Evolutionary conservation across 805 yeast genomes (phyloP).

Genomic region (Tetrapisispora taiwanensis): DNA sequence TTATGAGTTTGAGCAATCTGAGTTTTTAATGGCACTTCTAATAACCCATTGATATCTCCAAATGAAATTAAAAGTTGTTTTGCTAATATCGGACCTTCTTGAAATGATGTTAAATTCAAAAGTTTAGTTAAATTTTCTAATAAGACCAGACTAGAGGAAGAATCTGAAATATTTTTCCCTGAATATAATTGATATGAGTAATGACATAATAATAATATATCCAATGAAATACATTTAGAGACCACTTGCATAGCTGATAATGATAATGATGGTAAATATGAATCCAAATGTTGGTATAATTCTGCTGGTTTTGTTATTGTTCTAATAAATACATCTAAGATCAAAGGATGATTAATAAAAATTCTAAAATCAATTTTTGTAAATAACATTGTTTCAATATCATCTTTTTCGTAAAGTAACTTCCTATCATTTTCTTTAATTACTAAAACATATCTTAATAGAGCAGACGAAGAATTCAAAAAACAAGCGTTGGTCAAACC

Average conservation of each 20-base stretch:
- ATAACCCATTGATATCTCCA: conserved; percentile 26
- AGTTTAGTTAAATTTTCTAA: conserved; percentile 22
- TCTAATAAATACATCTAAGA: conserved; percentile 25
- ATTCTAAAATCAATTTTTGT: conserved; percentile 43
- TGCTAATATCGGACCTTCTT: conserved; percentile 26
- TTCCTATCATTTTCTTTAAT: conserved; percentile 24
- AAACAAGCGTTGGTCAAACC: conserved; percentile 27
- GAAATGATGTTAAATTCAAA: conserved; percentile 20
- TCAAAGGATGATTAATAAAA: conserved; percentile 31
- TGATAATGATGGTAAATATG: conserved; percentile 25
- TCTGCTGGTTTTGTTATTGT: conserved; percentile 25
- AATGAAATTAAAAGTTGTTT: conserved; percentile 23
- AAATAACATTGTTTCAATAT: conserved; percentile 32
- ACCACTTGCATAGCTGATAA: conserved; percentile 32
- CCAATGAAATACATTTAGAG: conserved; percentile 36
- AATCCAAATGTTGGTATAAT: conserved; percentile 23
- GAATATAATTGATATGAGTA: conserved; percentile 30
- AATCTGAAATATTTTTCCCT: conserved; percentile 20
- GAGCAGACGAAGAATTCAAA: conserved; percentile 30
- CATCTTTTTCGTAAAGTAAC: conserved; percentile 19
- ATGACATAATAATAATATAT: conserved; percentile 36
- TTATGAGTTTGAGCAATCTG: conserved; percentile 20
- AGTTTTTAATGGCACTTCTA: conserved; percentile 18
- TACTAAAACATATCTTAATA: conserved; percentile 23
- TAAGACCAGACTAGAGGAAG: conserved; percentile 26